These are phyloP conservation scores for Suhomyces faveliae DNA, from an alignment of 805 yeast genomes.

Conservation along the genomic window DNA sequence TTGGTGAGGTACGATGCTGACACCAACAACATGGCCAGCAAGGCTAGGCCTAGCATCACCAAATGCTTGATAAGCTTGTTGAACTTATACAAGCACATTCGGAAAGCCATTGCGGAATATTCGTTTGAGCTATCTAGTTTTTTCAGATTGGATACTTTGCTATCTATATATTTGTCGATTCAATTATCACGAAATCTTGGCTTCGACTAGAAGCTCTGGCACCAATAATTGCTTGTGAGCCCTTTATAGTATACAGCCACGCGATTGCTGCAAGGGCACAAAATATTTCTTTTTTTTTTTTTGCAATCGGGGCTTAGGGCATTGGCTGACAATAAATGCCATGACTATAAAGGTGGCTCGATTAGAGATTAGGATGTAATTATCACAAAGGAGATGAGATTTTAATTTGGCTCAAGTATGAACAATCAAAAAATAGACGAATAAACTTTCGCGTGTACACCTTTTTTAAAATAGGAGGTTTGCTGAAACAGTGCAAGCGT, in stretches of 20 bases:
- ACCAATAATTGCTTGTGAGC: not conserved
- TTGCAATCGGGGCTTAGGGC: not conserved
- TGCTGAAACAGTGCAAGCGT: too few species aligned
- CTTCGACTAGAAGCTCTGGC: not conserved
- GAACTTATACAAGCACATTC: not conserved
- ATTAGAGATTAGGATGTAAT: too few species aligned
- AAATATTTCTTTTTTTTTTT: not conserved
- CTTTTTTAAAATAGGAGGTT: too few species aligned
- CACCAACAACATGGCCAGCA: not conserved
- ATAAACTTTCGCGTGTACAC: too few species aligned
- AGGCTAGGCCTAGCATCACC: not conserved
- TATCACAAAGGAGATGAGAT: too few species aligned
- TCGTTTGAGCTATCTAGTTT: too few species aligned
- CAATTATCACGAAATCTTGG: not conserved
- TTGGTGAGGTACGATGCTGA: not conserved
- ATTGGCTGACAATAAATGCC: too few species aligned
- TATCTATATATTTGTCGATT: not conserved
- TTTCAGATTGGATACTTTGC: not conserved
- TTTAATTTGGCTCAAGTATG: too few species aligned
- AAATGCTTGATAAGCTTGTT: not conserved
- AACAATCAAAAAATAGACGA: too few species aligned
- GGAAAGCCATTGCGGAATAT: not conserved
- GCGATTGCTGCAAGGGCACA: not conserved
- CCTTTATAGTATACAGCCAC: not conserved
- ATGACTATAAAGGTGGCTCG: too few species aligned